Conservation (phyloP, 345 rosid genomes). For the Citrus glauca region DNA sequence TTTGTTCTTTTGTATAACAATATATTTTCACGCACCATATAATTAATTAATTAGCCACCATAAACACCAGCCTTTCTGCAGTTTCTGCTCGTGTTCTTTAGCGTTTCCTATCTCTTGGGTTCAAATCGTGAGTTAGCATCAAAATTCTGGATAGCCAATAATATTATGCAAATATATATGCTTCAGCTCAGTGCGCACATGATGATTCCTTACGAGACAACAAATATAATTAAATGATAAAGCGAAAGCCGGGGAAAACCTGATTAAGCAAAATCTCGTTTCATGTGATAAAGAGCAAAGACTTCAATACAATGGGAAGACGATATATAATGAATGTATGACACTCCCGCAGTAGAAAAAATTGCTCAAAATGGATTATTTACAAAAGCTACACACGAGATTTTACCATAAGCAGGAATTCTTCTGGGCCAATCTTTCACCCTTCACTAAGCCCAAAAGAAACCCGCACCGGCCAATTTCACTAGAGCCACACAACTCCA, state of each 20-base stretch:
- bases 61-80: background rate
- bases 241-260: background rate
- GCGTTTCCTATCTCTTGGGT: background rate
- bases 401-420: background rate
- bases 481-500: background rate
- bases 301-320: background rate
- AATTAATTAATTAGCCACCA: background rate
- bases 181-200: too few relatives aligned
- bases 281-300: background rate
- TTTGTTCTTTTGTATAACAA: background rate
- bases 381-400: constrained; percentile 17
- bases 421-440: background rate
- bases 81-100: too few relatives aligned
- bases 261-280: background rate
- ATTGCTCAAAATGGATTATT: constrained; percentile 12
- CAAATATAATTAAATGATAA: too few relatives aligned
- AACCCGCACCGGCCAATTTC: constrained; percentile 4
- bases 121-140: background rate
- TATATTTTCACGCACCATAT: background rate
- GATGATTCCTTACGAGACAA: too few relatives aligned
- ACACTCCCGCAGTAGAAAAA: background rate
- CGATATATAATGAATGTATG: too few relatives aligned
- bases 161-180: too few relatives aligned
- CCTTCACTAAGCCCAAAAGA: background rate
- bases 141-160: too few relatives aligned